phyloP scores from a whole-genome alignment of 1,139 yeast species.

The Sugiyamaella japonica region DNA sequence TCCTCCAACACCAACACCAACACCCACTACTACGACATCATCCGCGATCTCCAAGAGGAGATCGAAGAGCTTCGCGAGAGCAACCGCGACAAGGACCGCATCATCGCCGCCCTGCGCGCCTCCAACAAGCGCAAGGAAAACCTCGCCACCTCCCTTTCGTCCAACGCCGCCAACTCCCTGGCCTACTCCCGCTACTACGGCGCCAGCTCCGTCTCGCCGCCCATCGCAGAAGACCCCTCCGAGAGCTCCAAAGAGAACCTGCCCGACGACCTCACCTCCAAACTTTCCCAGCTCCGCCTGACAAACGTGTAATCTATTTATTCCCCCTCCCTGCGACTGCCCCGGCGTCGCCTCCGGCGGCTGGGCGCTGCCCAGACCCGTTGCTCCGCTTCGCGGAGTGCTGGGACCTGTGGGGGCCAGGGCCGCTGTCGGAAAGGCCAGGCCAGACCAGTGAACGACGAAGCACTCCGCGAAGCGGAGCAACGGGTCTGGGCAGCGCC shows the following conservation, averaged over 20 bases:
- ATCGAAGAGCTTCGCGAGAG: constrained; percentile 62
- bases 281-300: constrained; percentile 2
- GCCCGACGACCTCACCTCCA: constrained; percentile 7
- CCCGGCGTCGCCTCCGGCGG: constrained; percentile 5
- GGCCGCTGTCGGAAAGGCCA: too few species aligned
- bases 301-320: background rate
- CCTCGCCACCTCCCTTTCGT: constrained; percentile 24
- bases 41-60: constrained; percentile 70
- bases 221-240: constrained; percentile 5
- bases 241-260: constrained; percentile 17
- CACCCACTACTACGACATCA: constrained; percentile 30
- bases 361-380: too few species aligned
- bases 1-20: constrained; percentile 9
- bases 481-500: too few species aligned
- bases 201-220: constrained; percentile 4
- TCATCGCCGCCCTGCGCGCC: constrained; percentile 62
- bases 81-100: constrained; percentile 69
- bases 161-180: constrained; percentile 17
- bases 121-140: constrained; percentile 36
- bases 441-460: too few species aligned
- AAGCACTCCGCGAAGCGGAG: too few species aligned
- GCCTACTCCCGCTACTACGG: constrained; percentile 31
- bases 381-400: too few species aligned
- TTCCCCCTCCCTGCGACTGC: background rate
- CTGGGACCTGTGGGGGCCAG: too few species aligned